These are phyloP conservation scores for Syncephalastrum monosporum DNA, from an alignment of 371 early-diverging fungal species.

Conservation along the genomic window DNA sequence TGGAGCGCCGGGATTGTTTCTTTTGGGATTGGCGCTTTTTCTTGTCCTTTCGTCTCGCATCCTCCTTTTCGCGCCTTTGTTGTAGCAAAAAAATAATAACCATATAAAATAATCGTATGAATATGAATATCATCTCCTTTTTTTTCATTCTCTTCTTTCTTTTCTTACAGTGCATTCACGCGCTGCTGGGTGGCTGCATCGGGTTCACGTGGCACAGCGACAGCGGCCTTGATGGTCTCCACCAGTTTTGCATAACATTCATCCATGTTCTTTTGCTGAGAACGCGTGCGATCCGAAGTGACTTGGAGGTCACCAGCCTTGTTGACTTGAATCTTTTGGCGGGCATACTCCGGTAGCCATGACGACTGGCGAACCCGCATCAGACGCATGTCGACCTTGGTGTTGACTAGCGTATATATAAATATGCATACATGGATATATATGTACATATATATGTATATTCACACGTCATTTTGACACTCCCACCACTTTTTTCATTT, in stretches of 20 bases:
- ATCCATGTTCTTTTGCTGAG: slow-evolving; percentile 76
- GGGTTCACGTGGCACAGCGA: slow-evolving; percentile 71
- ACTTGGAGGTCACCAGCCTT: slow-evolving; percentile 74
- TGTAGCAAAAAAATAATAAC: not conserved
- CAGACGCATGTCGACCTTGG: slow-evolving; percentile 84
- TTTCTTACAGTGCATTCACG: slow-evolving; percentile 63
- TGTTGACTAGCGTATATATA: slow-evolving; percentile 59
- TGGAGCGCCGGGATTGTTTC: no score
- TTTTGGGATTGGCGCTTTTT: no score
- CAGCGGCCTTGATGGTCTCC: slow-evolving; percentile 61
- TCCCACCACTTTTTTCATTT: no score
- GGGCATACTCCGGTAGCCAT: slow-evolving; percentile 82
- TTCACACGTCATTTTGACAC: not conserved
- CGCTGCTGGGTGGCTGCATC: slow-evolving; percentile 60
- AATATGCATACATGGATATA: no score
- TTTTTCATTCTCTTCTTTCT: not conserved
- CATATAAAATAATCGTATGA: not conserved
- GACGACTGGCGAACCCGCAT: slow-evolving; percentile 49
- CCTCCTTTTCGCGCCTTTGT: not conserved
- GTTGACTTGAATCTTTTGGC: slow-evolving; percentile 60
- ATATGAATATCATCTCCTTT: not conserved
- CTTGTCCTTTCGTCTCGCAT: not conserved
- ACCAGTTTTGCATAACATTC: slow-evolving; percentile 80
- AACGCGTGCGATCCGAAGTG: slow-evolving; percentile 76
- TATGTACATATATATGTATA: no score